A percentile compares a stretch with the other conserved stretches of the same genome.
These are phyloP conservation scores for Solanum megistacrolobum DNA, from an alignment of 257 asterid genomes.

Conservation along the genomic window DNA sequence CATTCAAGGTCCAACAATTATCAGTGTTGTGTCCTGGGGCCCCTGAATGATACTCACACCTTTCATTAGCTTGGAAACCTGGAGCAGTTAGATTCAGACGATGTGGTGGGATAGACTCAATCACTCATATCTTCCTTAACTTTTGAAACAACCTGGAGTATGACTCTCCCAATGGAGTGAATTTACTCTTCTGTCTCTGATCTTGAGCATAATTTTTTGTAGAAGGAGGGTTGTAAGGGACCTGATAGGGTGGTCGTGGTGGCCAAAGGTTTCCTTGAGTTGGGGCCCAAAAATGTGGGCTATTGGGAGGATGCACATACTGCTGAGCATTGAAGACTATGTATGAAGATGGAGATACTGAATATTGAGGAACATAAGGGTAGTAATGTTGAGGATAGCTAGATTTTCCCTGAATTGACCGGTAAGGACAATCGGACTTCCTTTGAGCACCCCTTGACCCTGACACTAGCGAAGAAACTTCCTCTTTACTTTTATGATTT, in stretches of 20 bases:
- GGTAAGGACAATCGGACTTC: neutral
- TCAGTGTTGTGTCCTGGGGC: too few species aligned
- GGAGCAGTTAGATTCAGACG: neutral
- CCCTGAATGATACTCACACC: too few species aligned
- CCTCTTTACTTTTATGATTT: neutral
- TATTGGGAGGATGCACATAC: neutral
- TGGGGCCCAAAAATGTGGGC: accelerated
- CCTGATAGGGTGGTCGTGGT: neutral
- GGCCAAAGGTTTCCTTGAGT: accelerated
- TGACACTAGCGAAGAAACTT: too few species aligned
- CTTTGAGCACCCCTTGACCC: too few species aligned
- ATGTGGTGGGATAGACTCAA: neutral
- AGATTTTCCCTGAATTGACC: too few species aligned
- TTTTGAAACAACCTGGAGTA: neutral
- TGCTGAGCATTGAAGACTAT: neutral
- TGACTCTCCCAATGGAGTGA: neutral
- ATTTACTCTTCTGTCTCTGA: neutral
- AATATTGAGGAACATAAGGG: neutral
- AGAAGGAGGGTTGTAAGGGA: neutral
- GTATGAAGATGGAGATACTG: too few species aligned
- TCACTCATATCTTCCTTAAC: accelerated
- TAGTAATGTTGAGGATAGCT: neutral
- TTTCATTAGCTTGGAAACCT: neutral
- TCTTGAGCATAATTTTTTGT: neutral
- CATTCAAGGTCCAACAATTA: too few species aligned